Evolutionary conservation across 2,329 filamentous ascomycete genomes (phyloP), one percentile per base, ranked within the genome.

Genomic region (Rutstroemia sydowiana): DNA sequence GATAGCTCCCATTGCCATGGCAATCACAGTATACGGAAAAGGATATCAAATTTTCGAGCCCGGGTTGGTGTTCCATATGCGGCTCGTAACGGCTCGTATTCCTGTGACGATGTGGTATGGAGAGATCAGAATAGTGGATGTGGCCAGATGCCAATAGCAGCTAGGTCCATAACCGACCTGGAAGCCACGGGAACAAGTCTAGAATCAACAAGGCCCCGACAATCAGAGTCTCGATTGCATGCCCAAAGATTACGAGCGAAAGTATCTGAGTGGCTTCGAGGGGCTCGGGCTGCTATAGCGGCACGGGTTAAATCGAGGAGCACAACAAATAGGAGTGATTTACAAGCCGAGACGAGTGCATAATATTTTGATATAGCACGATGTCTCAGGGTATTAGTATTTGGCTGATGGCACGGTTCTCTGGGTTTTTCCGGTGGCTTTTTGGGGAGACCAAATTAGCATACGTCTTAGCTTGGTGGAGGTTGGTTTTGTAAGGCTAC

Each of bases 1-100:
- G 63, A 69, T 45, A 71, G 69, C 55, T 69, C 68, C 4, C 61
- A 59, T 43, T 43, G 47, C 14, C 47, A 61, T 16, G 56, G 44
- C 7, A 42, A 46, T 20, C 51, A 56, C 21, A 62, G 56, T 45
- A 47, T 66, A 32, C 53, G 62, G 11, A 61, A 61, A 44, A 57
- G 59, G 47, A 49, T 66, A 14, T 63, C 61, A 5, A 59, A 63
- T 42, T 50, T 65, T 20, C 59, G 56, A 49, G 55, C 59, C 44
- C 58, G 57, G 26, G 56, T 66, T 41, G 54, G 53, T 23, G 57
- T 52, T 13, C 63, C 60, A 8, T 65, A 65, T 30, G 48, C 51
- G 13, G 49, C 55, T 31, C 58, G 55, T 42, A 52, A 45, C 49
- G 62, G 54, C 36, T 48, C 63, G 8, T 59, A 61, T 36, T 65